Conservation (phyloP, 352 stramenopile genomes). For the Phytopythium oedochilum region DNA sequence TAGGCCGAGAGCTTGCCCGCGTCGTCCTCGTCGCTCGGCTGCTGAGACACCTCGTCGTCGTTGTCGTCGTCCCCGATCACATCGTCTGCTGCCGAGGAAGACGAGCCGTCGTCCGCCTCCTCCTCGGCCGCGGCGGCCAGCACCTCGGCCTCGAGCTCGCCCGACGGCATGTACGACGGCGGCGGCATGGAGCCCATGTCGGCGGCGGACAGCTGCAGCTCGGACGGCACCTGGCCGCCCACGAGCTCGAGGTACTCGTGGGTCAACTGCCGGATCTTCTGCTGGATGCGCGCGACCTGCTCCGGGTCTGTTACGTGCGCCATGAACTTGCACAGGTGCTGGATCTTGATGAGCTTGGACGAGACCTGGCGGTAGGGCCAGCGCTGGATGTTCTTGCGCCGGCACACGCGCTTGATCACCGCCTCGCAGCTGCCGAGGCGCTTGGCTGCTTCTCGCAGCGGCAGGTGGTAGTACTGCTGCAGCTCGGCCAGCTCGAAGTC, state of each 20-base stretch:
- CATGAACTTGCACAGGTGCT: conserved; percentile 85
- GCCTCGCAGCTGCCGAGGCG: conserved; percentile 74
- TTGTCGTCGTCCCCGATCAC: conserved; percentile 35
- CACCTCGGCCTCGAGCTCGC: conserved; percentile 43
- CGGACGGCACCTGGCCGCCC: conserved; percentile 64
- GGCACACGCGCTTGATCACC: conserved; percentile 80
- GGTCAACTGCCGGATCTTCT: conserved; percentile 76
- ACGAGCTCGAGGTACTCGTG: conserved; percentile 78
- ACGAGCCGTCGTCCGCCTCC: conserved; percentile 34
- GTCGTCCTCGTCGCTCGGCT: conserved; percentile 1
- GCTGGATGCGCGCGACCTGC: conserved; percentile 66
- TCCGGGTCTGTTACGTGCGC: conserved; percentile 66
- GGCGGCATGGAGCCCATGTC: conserved; percentile 52
- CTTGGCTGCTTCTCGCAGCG: conserved; percentile 66
- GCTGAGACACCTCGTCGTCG: conserved; percentile 11
- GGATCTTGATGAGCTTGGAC: conserved; percentile 83
- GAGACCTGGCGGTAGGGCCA: conserved; percentile 86
- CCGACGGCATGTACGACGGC: conserved; percentile 27
- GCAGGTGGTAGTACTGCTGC: conserved; percentile 84
- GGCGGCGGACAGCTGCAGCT: conserved; percentile 53
- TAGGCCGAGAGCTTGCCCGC: conserved; percentile 47
- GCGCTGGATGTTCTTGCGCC: conserved; percentile 71
- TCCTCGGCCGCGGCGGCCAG: conserved; percentile 42
- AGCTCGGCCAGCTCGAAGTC: conserved; percentile 80
- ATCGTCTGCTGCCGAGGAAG: conserved; percentile 19